phyloP scores from a whole-genome alignment of 768 basidiomycete species.

The Leccinum sublutescens region DNA sequence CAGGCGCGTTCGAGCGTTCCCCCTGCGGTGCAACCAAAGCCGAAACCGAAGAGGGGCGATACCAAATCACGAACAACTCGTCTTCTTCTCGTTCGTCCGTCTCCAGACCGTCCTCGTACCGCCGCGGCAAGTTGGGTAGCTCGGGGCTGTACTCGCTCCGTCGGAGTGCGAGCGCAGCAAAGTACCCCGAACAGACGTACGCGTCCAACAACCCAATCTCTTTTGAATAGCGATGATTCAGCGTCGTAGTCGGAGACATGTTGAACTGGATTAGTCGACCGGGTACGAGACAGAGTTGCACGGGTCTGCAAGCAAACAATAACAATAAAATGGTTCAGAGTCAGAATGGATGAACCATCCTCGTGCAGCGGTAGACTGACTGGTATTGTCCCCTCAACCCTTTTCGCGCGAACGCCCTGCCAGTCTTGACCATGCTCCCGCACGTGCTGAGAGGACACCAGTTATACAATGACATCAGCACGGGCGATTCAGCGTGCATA shows the following conservation, averaged over 20 bases:
- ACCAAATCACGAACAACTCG: constrained; percentile 80
- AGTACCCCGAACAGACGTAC: constrained; percentile 85
- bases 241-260: constrained; percentile 53
- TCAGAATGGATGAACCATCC: neutral
- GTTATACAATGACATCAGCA: constrained; percentile 69
- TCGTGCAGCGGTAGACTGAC: constrained; percentile 41
- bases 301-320: constrained; percentile 43
- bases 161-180: constrained; percentile 67
- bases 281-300: constrained; percentile 70
- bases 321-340: neutral
- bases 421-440: constrained; percentile 67
- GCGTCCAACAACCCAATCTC: constrained; percentile 66
- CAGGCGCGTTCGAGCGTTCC: constrained; percentile 19
- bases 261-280: constrained; percentile 75
- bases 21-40: neutral
- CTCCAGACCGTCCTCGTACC: constrained; percentile 90
- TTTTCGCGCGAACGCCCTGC: constrained; percentile 69
- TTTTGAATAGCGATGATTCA: constrained; percentile 56
- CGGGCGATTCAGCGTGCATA: constrained; percentile 52
- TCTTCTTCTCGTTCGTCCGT: constrained; percentile 87
- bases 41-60: constrained; percentile 40
- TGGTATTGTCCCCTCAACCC: constrained; percentile 76
- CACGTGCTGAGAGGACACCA: constrained; percentile 88
- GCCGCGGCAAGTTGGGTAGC: constrained; percentile 53
- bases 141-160: constrained; percentile 61